phyloP scores from a whole-genome alignment of 108 stramenopile species.

The Seminavis robusta region DNA sequence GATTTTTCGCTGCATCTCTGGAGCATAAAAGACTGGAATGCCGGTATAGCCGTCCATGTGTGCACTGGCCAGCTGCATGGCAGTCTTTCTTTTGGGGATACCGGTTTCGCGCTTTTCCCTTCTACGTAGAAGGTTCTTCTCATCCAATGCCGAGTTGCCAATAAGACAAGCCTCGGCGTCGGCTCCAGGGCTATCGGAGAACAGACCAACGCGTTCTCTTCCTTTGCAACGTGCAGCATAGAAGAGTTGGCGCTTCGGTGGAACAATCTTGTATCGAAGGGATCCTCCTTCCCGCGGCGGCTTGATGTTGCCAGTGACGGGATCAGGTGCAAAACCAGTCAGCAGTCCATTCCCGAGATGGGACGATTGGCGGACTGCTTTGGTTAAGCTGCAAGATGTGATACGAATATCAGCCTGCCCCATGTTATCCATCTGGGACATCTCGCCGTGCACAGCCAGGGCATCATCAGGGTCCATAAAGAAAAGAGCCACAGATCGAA shows the following conservation, averaged over 20 bases:
- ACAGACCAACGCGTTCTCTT: slow-evolving; percentile 72
- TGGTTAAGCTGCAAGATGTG: slow-evolving; percentile 54
- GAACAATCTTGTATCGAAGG: slow-evolving; percentile 82
- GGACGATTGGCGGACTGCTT: slow-evolving; percentile 63
- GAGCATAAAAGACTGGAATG: slow-evolving; percentile 72
- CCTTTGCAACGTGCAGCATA: slow-evolving; percentile 81
- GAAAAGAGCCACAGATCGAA: slow-evolving; percentile 61
- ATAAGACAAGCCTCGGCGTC: slow-evolving; percentile 39
- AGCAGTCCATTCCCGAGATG: slow-evolving; percentile 68
- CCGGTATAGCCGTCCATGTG: slow-evolving; percentile 82
- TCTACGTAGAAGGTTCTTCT: slow-evolving; percentile 40
- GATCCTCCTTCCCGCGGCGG: slow-evolving; percentile 57
- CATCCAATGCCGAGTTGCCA: slow-evolving; percentile 54
- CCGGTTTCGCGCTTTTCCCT: slow-evolving; percentile 39
- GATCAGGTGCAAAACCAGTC: slow-evolving; percentile 69
- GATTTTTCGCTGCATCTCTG: slow-evolving; percentile 47
- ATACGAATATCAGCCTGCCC: slow-evolving; percentile 60
- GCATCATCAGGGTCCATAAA: slow-evolving; percentile 86
- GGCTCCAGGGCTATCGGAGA: slow-evolving; percentile 36
- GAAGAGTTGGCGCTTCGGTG: slow-evolving; percentile 73
- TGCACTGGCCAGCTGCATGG: slow-evolving; percentile 23
- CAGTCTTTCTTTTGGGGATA: slow-evolving; percentile 25
- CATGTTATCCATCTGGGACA: slow-evolving; percentile 83
- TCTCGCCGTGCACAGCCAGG: slow-evolving; percentile 57
- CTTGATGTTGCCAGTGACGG: slow-evolving; percentile 49